Conservation (phyloP, 371 early-diverging fungal species). For the Mortierella sp. region DNA sequence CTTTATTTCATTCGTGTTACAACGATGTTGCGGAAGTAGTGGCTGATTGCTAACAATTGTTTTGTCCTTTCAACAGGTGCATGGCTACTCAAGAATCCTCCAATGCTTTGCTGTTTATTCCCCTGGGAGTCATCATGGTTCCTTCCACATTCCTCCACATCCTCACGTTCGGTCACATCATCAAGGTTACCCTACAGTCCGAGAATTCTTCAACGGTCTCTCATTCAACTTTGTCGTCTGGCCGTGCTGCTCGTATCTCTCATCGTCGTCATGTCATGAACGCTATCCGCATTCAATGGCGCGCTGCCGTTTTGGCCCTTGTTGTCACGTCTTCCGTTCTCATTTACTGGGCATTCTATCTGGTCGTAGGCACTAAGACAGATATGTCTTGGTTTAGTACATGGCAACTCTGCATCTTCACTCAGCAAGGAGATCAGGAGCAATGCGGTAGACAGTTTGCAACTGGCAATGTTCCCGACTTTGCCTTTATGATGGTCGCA, state of each 20-base stretch:
- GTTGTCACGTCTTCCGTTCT: constrained; percentile 63
- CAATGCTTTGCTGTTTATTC: constrained; percentile 68
- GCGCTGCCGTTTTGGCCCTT: constrained; percentile 69
- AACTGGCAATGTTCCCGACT: constrained; percentile 37
- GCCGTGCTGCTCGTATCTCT: constrained; percentile 56
- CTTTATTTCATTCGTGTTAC: not conserved
- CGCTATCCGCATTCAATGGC: constrained; percentile 78
- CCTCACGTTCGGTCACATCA: constrained; percentile 72
- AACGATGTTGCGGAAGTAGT: not conserved
- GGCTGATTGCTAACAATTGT: not conserved
- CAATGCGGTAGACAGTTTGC: constrained; percentile 29
- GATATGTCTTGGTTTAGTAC: constrained; percentile 52
- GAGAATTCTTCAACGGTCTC: constrained; percentile 62
- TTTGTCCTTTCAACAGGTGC: constrained; percentile 43
- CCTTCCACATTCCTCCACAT: constrained; percentile 68
- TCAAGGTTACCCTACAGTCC: constrained; percentile 60
- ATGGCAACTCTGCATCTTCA: constrained; percentile 54
- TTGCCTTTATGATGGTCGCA: constrained; percentile 51
- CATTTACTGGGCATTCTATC: constrained; percentile 63
- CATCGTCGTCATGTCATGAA: constrained; percentile 69
- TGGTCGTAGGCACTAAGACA: constrained; percentile 41
- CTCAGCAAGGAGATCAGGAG: constrained; percentile 32
- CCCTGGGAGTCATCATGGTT: constrained; percentile 69
- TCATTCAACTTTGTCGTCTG: constrained; percentile 49
- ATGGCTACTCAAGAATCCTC: constrained; percentile 63